Evolutionary conservation across 2,329 filamentous ascomycete species (phyloP).

Genomic region (Sporothrix brasiliensis): DNA sequence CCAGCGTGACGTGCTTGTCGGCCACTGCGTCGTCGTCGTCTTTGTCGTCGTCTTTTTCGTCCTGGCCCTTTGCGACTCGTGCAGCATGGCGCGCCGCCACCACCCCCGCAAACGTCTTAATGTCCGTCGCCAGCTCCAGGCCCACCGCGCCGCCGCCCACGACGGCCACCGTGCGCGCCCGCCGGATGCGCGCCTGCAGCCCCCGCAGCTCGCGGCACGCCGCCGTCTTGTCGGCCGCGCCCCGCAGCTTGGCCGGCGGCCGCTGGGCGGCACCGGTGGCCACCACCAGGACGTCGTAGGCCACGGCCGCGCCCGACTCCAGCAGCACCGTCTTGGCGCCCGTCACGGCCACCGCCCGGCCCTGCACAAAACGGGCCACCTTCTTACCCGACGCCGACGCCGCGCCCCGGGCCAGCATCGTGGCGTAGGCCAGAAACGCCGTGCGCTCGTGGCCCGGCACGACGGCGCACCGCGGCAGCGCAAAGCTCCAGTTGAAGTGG

Average conservation of each 20-base stretch:
- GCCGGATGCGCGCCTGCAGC: conserved; percentile 52
- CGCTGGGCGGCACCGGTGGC: conserved; percentile 57
- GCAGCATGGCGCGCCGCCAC: not conserved
- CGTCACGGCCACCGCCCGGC: conserved; percentile 32
- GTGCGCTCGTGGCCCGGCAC: conserved; percentile 59
- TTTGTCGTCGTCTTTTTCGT: conserved; percentile 36
- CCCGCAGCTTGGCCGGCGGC: conserved; percentile 54
- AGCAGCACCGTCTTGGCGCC: not conserved
- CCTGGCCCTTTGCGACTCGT: conserved; percentile 38
- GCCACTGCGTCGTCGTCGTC: conserved; percentile 42
- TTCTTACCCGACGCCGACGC: conserved; percentile 35
- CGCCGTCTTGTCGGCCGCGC: conserved; percentile 47
- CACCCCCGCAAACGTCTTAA: conserved; percentile 45
- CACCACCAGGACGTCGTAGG: conserved; percentile 60
- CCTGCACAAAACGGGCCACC: conserved; percentile 48
- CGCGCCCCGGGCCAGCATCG: conserved; percentile 45
- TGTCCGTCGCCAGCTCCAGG: conserved; percentile 63
- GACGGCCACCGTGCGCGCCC: conserved; percentile 51
- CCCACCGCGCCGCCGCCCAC: conserved; percentile 65
- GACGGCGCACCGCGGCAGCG: conserved; percentile 62
- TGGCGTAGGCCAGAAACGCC: conserved; percentile 63
- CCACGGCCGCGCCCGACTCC: conserved; percentile 45
- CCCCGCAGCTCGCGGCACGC: conserved; percentile 49
- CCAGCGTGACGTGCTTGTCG: conserved; percentile 58
- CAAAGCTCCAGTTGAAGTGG: conserved; percentile 65